Conservation (phyloP, 1,284 basidiomycete genomes). For the Cutaneotrichosporon dermatis region DNA sequence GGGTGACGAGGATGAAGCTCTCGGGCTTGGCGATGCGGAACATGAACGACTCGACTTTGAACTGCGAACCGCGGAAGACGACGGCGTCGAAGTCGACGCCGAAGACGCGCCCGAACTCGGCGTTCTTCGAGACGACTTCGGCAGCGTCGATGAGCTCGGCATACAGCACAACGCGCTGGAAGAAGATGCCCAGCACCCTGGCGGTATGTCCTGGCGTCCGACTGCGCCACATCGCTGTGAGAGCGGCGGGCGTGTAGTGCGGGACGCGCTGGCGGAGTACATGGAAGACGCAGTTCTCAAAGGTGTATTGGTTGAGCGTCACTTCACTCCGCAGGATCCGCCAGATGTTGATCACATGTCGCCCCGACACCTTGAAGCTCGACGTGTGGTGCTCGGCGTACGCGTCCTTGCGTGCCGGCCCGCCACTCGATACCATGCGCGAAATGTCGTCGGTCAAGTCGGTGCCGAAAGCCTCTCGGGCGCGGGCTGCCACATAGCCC, state of each 20-base stretch:
- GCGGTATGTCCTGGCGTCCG: slow-evolving; percentile 56
- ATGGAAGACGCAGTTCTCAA: slow-evolving; percentile 85
- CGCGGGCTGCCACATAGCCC: slow-evolving; percentile 81
- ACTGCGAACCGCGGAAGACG: slow-evolving; percentile 89
- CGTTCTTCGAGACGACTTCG: slow-evolving; percentile 79
- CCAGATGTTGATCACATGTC: slow-evolving; percentile 91
- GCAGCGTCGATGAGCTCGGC: slow-evolving; percentile 73
- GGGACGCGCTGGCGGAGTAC: slow-evolving; percentile 73
- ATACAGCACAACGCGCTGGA: slow-evolving; percentile 61
- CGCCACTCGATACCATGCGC: slow-evolving; percentile 57
- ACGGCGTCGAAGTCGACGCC: slow-evolving; percentile 97
- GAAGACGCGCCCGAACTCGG: slow-evolving; percentile 96
- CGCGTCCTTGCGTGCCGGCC: slow-evolving; percentile 55
- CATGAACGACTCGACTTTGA: slow-evolving; percentile 98
- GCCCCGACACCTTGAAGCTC: slow-evolving; percentile 76
- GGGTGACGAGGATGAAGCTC: slow-evolving; percentile 80
- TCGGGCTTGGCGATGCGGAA: slow-evolving; percentile 97
- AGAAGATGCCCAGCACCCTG: slow-evolving; percentile 61
- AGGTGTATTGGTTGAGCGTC: slow-evolving; percentile 72
- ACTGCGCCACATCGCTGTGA: slow-evolving; percentile 71
- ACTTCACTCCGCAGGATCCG: slow-evolving; percentile 83
- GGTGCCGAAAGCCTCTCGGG: slow-evolving; percentile 56
- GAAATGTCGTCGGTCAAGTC: slow-evolving; percentile 65
- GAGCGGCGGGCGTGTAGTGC: slow-evolving; percentile 62
- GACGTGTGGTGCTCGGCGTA: slow-evolving; percentile 76